Percentiles rank a stretch among this genome's conserved stretches.
These are phyloP conservation scores for Phytopythium boreale DNA, from an alignment of 352 stramenopile species.

Conservation along the genomic window DNA sequence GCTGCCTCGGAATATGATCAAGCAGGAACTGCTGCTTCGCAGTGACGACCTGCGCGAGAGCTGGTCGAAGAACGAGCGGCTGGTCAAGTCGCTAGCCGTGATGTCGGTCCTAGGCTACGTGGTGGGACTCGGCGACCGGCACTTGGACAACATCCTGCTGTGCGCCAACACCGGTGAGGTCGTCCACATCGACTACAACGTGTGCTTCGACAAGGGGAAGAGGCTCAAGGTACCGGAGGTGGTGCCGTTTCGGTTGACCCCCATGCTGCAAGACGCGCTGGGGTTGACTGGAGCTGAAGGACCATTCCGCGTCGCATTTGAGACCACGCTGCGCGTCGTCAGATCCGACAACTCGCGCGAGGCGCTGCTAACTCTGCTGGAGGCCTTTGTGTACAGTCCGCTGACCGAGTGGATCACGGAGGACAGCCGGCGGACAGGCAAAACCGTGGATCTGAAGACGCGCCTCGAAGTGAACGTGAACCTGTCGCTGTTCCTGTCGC, in stretches of 20 bases:
- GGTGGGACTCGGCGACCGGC: constrained; percentile 87
- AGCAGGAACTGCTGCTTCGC: constrained; percentile 54
- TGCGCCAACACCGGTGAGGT: constrained; percentile 75
- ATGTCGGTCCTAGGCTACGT: constrained; percentile 89
- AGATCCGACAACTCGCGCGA: constrained; percentile 61
- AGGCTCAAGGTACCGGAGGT: constrained; percentile 88
- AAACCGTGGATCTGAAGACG: constrained; percentile 49
- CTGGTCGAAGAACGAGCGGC: constrained; percentile 50
- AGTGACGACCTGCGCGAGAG: constrained; percentile 61
- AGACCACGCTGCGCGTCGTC: constrained; percentile 69
- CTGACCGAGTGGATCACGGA: constrained; percentile 72
- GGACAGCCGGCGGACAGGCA: constrained; percentile 26
- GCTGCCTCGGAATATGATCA: constrained; percentile 58
- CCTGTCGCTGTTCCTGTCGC: constrained; percentile 79
- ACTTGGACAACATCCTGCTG: constrained; percentile 91
- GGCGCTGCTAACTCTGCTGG: constrained; percentile 66
- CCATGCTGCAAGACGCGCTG: constrained; percentile 72
- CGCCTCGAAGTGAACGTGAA: constrained; percentile 84
- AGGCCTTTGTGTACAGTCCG: constrained; percentile 87
- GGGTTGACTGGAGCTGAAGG: constrained; percentile 75
- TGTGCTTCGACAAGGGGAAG: constrained; percentile 89
- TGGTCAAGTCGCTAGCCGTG: constrained; percentile 77
- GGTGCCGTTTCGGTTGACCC: constrained; percentile 90
- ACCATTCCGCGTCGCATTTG: constrained; percentile 66
- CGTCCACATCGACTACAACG: constrained; percentile 92